Evolutionary conservation across 2,329 filamentous ascomycete genomes (phyloP), one percentile per base, ranked within the genome.

Genomic region (Aspergillus brunneoviolaceus): DNA sequence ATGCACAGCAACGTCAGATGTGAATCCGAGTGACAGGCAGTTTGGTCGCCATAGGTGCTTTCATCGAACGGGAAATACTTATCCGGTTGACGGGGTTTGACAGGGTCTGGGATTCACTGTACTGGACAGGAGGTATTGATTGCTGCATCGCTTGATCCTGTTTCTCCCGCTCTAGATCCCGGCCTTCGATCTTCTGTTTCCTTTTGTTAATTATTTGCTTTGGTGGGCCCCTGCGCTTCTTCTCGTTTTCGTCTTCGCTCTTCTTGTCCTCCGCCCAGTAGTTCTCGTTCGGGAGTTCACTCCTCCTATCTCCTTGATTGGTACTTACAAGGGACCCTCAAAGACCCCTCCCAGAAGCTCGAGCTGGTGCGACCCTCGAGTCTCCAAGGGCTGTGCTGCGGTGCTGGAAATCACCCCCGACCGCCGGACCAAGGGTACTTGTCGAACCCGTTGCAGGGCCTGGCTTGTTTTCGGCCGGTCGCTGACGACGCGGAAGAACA

Each of bases 381-480:
- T 42, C 16, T 42, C 16, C 14, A 6, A 5, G 39, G 16, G 16
- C 19, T 16, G 16, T 42, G 6, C 14, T n/a, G 39, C 12, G 39
- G 16, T 42, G 16, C 39, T n/a, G 16, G 39, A 42, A 42, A 16
- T 14, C 16, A 42, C 39, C 39, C 14, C 39, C 39, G 39, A 4
- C 39, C 39, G 39, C 16, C 4, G 12, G 39, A 5, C 16, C 16
- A n/a, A 42, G 39, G 4, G 16, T 16, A 42, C 16, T 16, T n/a
- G 39, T n/a, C 12, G 16, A 42, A 42, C 39, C 39, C 39, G 12
- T 16, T 42, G 39, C 16, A 42, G 16, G 33, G 33, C 14, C 16
- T n/a, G 11, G 10, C 39, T n/a, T 6, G 14, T 14, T 53, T 58
- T 58, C 51, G 55, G 61, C 55, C 58, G 58, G 58, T 55, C 55